Base-by-base conservation (phyloP, 805 yeast genomes). In the Wickerhamomyces canadensis region DNA sequence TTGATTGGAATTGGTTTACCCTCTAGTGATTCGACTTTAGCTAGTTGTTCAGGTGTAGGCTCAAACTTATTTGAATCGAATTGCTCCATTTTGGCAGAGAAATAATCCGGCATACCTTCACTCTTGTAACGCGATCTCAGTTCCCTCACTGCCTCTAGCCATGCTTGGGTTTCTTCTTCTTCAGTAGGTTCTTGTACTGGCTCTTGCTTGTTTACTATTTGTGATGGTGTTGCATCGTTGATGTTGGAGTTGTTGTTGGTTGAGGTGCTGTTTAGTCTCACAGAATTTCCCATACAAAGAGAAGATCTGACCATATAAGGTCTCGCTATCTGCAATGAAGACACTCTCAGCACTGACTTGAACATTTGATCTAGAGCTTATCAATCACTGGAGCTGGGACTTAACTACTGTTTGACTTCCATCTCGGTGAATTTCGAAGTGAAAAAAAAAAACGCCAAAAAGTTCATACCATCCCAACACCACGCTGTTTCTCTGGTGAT, bases 41-140 rank as follows among this genome's bases (percentile, higher is more conserved):
- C 70, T 18, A 74, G 37, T 60, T 89, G 96, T 48, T 74, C 80
- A 25, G 64, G 71, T 4, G 82, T 65, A 27, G 94, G 89, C 41
- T 65, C 74, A 50, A 74, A 77, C 30, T 60, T 48, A 15, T 47
- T 45, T 48, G 54, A 28, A 15, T 44, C 24, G 9, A 49, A 37
- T 27, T 47, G 49, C 17, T 40, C 57, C 54, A 44, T 47, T 17
- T 40, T 51, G 31, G 51, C 61, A 39, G 45, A 55, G 12, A 37
- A 40, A 31, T 39, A 46, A 52, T 45, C 62, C 57, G 67, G 41
- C 45, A 58, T 19, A 51, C 54, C 50, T 54, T 62, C 37, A 57
- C 64, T 19, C 36, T 41, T 45, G 53, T 66, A 51, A 18, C 48
- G 50, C 13, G 41, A 33, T 40, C 72, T 60, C 16, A 52, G 36